phyloP scores from a whole-genome alignment of 1,139 yeast species.

The Sugiyamaella japonica region DNA sequence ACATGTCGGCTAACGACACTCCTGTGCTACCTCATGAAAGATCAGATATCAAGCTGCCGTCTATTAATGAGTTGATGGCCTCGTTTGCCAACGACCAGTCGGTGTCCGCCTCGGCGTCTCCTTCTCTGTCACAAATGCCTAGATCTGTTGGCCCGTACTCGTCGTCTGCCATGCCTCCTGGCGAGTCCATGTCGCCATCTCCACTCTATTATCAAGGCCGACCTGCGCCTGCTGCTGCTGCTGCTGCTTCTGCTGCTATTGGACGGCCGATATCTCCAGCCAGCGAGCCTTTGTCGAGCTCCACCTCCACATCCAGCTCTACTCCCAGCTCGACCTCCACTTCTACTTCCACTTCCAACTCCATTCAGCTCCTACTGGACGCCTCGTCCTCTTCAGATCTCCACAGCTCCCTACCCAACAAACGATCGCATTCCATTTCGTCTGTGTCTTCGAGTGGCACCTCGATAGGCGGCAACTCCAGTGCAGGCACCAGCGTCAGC shows the following conservation, averaged over 20 bases:
- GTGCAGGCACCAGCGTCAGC: no score
- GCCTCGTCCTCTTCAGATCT: slow-evolving; percentile 11
- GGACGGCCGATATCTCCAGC: no score
- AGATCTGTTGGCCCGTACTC: no score
- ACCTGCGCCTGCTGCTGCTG: no score
- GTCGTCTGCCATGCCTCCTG: neutral
- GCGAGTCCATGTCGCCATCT: neutral
- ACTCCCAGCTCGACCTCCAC: neutral
- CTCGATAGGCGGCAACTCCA: neutral
- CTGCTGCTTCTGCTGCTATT: no score
- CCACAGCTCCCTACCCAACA: neutral
- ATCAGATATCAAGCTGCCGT: slow-evolving; percentile 17
- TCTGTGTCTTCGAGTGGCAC: slow-evolving; percentile 11
- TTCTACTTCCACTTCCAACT: slow-evolving; percentile 6
- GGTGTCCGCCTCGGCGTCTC: no score
- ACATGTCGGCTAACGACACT: slow-evolving; percentile 17
- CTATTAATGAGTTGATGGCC: slow-evolving; percentile 19
- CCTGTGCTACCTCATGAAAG: slow-evolving; percentile 18
- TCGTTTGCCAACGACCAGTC: slow-evolving; percentile 10
- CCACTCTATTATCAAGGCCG: neutral
- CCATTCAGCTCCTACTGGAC: slow-evolving; percentile 12
- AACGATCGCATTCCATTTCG: slow-evolving; percentile 12
- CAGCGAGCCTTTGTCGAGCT: no score
- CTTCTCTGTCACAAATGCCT: no score
- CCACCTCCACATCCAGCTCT: neutral